Evolutionary conservation across 495 filamentous ascomycete species (phyloP), one percentile per base, ranked within the genome.

Genomic region (Neurospora cerealis): DNA sequence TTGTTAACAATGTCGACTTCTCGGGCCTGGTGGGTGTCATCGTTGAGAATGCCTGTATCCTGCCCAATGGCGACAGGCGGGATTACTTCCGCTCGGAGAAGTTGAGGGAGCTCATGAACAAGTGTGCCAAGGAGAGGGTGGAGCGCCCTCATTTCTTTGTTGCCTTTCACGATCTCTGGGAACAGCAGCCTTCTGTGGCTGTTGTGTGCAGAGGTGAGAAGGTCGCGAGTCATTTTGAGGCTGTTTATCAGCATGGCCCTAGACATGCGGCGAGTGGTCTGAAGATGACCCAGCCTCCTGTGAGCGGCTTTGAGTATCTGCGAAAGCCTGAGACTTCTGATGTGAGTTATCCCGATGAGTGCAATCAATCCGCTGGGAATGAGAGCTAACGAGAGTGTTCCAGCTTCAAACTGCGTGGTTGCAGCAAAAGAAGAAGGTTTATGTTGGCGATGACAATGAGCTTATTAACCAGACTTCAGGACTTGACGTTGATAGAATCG

Each of bases 21-120:
- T 62, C 46, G 0, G n/a, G 71, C 0, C 32, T 78, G 5, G 71
- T 44, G 4, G 86, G 86, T 0, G 19, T 88, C 21, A 85, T 88
- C 0, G 77, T 88, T 54, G 79, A 82, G 19, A 87, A 88, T 74
- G 85, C 85, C 15, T 87, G 83, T 72, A 86, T 87, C 71, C 74
- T 87, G 34, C 79, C 81, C 2, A 72, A 82, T 21, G 86, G 86
- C 15, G 76, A 84, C 48, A 84, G 87, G 70, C 79, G 86, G 1
- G 86, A 88, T 71, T 87, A 87, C 71, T 88, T 88, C 74, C 81
- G 83, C 32, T 80, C 86, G 73, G 71, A 76, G 15, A 74, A 78
- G 3, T 75, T 87, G 60, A 83, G 83, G 62, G 70, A 83, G 8
- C 82, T 85, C 1, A 84, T 87, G 77, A 34, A 69, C 6, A 62